Evolutionary conservation across 352 stramenopile species (phyloP).

Genomic region (Pythium monospermum): DNA sequence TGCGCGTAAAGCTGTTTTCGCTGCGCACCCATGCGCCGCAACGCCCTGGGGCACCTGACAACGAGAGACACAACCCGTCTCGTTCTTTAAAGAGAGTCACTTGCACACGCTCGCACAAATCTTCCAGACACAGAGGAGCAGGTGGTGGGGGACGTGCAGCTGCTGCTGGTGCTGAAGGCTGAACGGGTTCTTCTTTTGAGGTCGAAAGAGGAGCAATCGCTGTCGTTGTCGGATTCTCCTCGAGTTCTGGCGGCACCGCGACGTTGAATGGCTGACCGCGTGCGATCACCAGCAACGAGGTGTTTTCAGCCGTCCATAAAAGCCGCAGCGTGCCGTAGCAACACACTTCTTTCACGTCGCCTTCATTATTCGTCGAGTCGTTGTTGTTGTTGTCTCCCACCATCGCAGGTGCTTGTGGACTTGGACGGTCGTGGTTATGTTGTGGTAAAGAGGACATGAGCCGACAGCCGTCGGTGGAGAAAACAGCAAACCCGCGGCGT

Average conservation of each 20-base stretch:
- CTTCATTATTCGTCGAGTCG: not conserved
- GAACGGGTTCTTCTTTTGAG: not conserved
- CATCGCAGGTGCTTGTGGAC: no score
- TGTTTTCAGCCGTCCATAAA: constrained; percentile 59
- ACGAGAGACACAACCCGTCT: constrained; percentile 73
- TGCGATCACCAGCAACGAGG: constrained; percentile 52
- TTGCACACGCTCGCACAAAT: constrained; percentile 42
- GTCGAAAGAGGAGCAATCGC: not conserved
- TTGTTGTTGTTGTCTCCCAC: no score
- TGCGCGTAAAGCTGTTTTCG: constrained; percentile 64
- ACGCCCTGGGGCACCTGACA: constrained; percentile 64
- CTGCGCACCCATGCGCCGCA: constrained; percentile 79
- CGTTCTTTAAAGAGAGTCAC: constrained; percentile 50
- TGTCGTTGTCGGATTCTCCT: not conserved
- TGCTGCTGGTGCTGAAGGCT: not conserved
- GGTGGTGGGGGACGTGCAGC: not conserved
- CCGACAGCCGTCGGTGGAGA: constrained; percentile 71
- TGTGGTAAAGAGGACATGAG: constrained; percentile 82
- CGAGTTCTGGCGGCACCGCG: constrained; percentile 17
- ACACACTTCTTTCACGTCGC: constrained; percentile 55
- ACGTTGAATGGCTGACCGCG: constrained; percentile 42
- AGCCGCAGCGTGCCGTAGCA: constrained; percentile 50
- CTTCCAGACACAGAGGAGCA: constrained; percentile 4
- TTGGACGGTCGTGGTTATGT: constrained; percentile 60
- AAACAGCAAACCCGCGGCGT: constrained; percentile 69